phyloP scores from a whole-genome alignment of 2,329 filamentous ascomycete genomes.

The Bimuria novae-zelandiae region DNA sequence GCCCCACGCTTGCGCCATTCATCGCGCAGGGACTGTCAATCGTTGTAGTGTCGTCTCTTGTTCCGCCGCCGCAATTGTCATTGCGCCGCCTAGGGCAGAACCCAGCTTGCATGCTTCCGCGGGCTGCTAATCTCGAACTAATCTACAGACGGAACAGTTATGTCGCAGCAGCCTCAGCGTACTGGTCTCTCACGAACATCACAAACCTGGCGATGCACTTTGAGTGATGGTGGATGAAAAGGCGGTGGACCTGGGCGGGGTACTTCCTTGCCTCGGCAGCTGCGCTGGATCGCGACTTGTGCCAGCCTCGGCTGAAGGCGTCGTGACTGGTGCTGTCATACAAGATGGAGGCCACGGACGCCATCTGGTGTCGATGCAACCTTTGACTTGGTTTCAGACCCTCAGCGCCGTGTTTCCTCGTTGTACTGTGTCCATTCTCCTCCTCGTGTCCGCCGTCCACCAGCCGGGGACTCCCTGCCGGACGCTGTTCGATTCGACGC shows the following conservation, averaged over 20 bases:
- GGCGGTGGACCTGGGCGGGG: slow-evolving; percentile 2
- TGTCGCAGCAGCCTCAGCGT: no score
- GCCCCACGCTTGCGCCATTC: slow-evolving; percentile 20
- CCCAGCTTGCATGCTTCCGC: slow-evolving; percentile 7
- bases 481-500: slow-evolving; percentile 12
- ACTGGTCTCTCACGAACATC: no score
- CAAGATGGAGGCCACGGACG: slow-evolving; percentile 33
- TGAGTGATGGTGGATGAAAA: background rate
- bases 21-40: slow-evolving; percentile 38
- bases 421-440: slow-evolving; percentile 7
- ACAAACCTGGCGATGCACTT: background rate
- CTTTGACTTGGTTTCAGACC: slow-evolving; percentile 27
- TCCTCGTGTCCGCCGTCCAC: slow-evolving; percentile 15
- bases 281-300: slow-evolving; percentile 3
- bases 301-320: slow-evolving; percentile 15
- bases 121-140: slow-evolving; percentile 11
- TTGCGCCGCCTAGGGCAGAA: slow-evolving; percentile 10
- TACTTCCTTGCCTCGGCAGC: slow-evolving; percentile 13
- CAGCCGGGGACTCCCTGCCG: slow-evolving; percentile 15
- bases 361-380: slow-evolving; percentile 33
- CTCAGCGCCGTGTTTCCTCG: slow-evolving; percentile 17
- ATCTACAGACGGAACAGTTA: no score
- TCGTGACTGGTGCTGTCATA: slow-evolving; percentile 31
- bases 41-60: slow-evolving; percentile 35
- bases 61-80: slow-evolving; percentile 16